Conservation (phyloP, 192 early-diverging fungal species). For the Helicostylum pulchrum region DNA sequence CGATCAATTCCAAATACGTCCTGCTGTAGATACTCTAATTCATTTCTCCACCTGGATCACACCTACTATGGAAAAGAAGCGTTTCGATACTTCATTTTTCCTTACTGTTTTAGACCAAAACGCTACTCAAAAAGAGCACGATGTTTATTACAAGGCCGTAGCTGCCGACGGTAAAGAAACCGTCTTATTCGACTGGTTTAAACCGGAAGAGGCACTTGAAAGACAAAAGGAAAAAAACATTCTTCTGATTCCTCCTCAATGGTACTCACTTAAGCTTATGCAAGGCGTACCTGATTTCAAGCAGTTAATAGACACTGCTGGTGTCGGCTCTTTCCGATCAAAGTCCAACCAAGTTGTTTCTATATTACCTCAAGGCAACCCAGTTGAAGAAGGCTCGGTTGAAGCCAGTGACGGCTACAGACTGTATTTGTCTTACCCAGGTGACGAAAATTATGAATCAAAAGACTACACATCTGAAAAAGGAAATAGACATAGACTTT, state of each 20-base stretch:
- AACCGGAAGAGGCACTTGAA: conserved; percentile 49
- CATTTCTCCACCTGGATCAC: conserved; percentile 70
- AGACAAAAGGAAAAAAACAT: conserved; percentile 16
- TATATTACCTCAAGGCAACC: conserved; percentile 21
- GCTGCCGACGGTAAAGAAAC: conserved; percentile 63
- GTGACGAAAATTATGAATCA: conserved; percentile 22
- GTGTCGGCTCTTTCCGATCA: conserved; percentile 21
- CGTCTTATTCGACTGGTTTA: conserved; percentile 60
- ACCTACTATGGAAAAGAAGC: conserved; percentile 49
- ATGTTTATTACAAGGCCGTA: conserved; percentile 25
- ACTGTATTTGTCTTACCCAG: conserved; percentile 29
- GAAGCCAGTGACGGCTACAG: conserved; percentile 2
- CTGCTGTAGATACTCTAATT: conserved; percentile 44
- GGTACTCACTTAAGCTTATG: conserved; percentile 25
- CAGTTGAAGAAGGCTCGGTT: neutral
- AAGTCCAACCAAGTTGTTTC: conserved; percentile 1
- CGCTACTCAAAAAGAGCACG: conserved; percentile 15
- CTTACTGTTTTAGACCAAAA: conserved; percentile 51
- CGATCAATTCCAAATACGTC: conserved; percentile 36
- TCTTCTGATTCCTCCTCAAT: conserved; percentile 35
- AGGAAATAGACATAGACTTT: conserved; percentile 19
- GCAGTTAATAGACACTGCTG: conserved; percentile 18
- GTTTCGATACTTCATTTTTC: conserved; percentile 70
- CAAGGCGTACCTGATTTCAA: neutral
- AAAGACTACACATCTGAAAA: neutral